These are phyloP conservation scores for Glycine soja DNA, from an alignment of 306 rosid genomes.

Conservation along the genomic window DNA sequence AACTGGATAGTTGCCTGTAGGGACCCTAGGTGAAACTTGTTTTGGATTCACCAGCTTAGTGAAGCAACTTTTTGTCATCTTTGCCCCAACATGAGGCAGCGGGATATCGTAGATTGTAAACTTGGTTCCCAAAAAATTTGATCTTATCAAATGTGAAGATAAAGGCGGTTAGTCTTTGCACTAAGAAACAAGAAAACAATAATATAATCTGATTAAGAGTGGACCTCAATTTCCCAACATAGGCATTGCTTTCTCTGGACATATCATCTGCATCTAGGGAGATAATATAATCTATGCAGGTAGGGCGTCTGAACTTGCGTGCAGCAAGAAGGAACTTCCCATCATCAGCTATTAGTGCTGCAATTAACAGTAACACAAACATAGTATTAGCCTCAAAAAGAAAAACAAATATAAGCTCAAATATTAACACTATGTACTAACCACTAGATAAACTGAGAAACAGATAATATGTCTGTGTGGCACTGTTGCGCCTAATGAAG, in stretches of 20 bases:
- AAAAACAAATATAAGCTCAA: not conserved
- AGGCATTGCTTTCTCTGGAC: slow-evolving; percentile 85
- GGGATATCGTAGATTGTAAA: slow-evolving; percentile 86
- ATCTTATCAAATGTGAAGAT: slow-evolving; percentile 56
- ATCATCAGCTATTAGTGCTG: slow-evolving; percentile 80
- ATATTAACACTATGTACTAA: slow-evolving; percentile 60
- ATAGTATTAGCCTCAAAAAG: not conserved
- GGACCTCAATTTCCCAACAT: slow-evolving; percentile 88
- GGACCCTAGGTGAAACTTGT: slow-evolving; percentile 83
- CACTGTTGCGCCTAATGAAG: slow-evolving; percentile 85
- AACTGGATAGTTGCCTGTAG: slow-evolving; percentile 83
- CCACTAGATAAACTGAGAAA: slow-evolving; percentile 63
- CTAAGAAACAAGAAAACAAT: not conserved
- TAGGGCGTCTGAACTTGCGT: slow-evolving; percentile 87
- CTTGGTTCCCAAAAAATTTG: slow-evolving; percentile 95
- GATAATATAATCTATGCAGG: slow-evolving; percentile 84
- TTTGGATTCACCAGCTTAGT: slow-evolving; percentile 79
- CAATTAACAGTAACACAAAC: not conserved
- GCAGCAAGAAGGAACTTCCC: slow-evolving; percentile 99
- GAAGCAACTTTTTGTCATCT: slow-evolving; percentile 75
- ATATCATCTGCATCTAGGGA: slow-evolving; percentile 73
- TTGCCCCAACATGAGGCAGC: slow-evolving; percentile 79
- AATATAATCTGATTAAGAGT: slow-evolving; percentile 22
- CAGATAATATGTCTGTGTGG: slow-evolving; percentile 75
- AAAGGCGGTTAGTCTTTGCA: slow-evolving; percentile 9